These are phyloP conservation scores for Metschnikowia drakensbergensis DNA, from an alignment of 805 yeast genomes.

Conservation along the genomic window DNA sequence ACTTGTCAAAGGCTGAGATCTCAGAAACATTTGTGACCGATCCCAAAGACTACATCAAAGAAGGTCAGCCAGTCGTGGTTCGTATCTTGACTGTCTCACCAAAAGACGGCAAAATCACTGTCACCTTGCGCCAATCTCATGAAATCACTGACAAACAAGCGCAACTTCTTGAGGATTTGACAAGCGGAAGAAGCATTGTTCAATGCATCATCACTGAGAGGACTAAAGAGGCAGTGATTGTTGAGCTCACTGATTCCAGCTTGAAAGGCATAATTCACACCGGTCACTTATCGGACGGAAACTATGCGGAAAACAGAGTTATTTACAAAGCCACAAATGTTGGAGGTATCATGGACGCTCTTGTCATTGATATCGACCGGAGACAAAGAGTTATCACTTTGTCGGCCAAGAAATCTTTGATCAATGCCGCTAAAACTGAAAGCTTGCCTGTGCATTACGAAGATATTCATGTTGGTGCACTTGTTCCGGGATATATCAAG, in stretches of 20 bases:
- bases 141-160: slow-evolving; percentile 47
- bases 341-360: slow-evolving; percentile 59
- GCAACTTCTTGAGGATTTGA: slow-evolving; percentile 43
- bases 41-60: slow-evolving; percentile 71
- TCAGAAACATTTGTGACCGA: slow-evolving; percentile 80
- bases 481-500: slow-evolving; percentile 70
- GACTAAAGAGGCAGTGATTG: slow-evolving; percentile 65
- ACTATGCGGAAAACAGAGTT: slow-evolving; percentile 68
- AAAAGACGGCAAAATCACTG: slow-evolving; percentile 53
- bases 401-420: slow-evolving; percentile 61
- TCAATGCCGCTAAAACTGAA: slow-evolving; percentile 55
- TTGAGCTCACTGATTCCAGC: slow-evolving; percentile 49
- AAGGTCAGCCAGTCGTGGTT: slow-evolving; percentile 81
- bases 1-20: slow-evolving; percentile 81
- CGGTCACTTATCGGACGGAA: slow-evolving; percentile 76
- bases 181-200: slow-evolving; percentile 60
- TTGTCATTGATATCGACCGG: slow-evolving; percentile 64
- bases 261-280: slow-evolving; percentile 68
- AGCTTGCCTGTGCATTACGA: slow-evolving; percentile 55
- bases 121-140: slow-evolving; percentile 68
- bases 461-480: slow-evolving; percentile 50
- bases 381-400: slow-evolving; percentile 58
- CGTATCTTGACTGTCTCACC: slow-evolving; percentile 57
- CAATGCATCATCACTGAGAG: slow-evolving; percentile 65
- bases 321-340: slow-evolving; percentile 56